phyloP scores from a whole-genome alignment of 2,329 filamentous ascomycete genomes.

The Didymella pinodella region DNA sequence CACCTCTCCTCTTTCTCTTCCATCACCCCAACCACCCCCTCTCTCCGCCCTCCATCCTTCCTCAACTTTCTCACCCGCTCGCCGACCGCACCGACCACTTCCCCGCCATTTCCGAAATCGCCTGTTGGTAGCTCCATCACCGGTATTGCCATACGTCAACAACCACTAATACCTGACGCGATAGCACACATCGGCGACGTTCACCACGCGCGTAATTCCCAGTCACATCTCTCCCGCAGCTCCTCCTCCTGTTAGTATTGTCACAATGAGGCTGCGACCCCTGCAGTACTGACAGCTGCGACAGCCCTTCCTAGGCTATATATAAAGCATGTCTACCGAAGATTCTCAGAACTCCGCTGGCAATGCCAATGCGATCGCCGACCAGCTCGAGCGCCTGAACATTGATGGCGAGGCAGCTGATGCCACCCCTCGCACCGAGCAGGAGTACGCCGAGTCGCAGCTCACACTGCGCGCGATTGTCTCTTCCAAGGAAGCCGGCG shows the following conservation, averaged over 20 bases:
- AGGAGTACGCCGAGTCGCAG: slow-evolving; percentile 93
- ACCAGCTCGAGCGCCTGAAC: slow-evolving; percentile 54
- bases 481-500: slow-evolving; percentile 97
- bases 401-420: slow-evolving; percentile 68
- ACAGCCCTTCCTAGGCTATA: slow-evolving; percentile 43
- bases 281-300: slow-evolving; percentile 40
- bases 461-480: slow-evolving; percentile 96
- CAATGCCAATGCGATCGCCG: slow-evolving; percentile 50
- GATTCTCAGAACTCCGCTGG: slow-evolving; percentile 46
- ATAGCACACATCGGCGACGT: slow-evolving; percentile 20
- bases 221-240: slow-evolving; percentile 20
- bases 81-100: slow-evolving; percentile 43
- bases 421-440: slow-evolving; percentile 86
- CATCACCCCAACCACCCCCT: slow-evolving; percentile 25
- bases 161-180: slow-evolving; percentile 32
- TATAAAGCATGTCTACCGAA: slow-evolving; percentile 54
- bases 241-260: slow-evolving; percentile 18
- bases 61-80: slow-evolving; percentile 26
- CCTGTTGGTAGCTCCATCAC: slow-evolving; percentile 40
- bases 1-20: slow-evolving; percentile 33
- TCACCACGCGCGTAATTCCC: slow-evolving; percentile 5
- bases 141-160: slow-evolving; percentile 31
- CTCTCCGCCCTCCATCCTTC: slow-evolving; percentile 31
- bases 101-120: slow-evolving; percentile 46
- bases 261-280: slow-evolving; percentile 18